Percentiles rank a stretch among this genome's conserved stretches.
Evolutionary conservation across 352 stramenopile genomes (phyloP).

Genomic region (Phytophthora sp.): DNA sequence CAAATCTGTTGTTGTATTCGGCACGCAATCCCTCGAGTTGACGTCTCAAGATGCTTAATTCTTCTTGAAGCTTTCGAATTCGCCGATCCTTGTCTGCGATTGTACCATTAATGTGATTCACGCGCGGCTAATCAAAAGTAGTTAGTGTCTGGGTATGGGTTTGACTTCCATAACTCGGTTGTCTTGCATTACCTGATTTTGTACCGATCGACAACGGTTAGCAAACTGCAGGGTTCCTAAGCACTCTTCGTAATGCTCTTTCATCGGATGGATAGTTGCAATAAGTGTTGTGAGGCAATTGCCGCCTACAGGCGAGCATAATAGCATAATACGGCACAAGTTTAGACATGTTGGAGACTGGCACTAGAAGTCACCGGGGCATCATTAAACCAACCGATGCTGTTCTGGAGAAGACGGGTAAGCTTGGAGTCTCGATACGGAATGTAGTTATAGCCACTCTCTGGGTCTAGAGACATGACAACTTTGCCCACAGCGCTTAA

Average conservation of each 20-base stretch:
- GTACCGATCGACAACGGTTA: conserved; percentile 90
- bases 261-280: conserved; percentile 89
- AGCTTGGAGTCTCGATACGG: conserved; percentile 88
- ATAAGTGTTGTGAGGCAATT: conserved; percentile 89
- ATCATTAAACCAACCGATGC: conserved; percentile 77
- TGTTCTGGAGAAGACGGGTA: conserved; percentile 84
- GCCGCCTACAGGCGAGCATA: conserved; percentile 56
- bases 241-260: conserved; percentile 91
- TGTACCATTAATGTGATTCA: conserved; percentile 87
- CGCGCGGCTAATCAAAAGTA: conserved; percentile 46
- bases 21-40: conserved; percentile 69
- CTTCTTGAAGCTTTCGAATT: conserved; percentile 85
- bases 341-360: no score
- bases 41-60: conserved; percentile 59
- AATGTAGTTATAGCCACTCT: conserved; percentile 90
- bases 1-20: conserved; percentile 84
- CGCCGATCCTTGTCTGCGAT: conserved; percentile 86
- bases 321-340: background rate
- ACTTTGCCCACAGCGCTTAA: conserved; percentile 87
- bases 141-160: no score
- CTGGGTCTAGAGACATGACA: conserved; percentile 86
- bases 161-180: no score
- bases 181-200: conserved; percentile 91
- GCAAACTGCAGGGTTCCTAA: conserved; percentile 92
- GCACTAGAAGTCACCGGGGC: no score